A percentile compares a stretch with the other conserved stretches of the same genome.
phyloP scores from a whole-genome alignment of 495 filamentous ascomycete genomes.

The Xylaria venustula region DNA sequence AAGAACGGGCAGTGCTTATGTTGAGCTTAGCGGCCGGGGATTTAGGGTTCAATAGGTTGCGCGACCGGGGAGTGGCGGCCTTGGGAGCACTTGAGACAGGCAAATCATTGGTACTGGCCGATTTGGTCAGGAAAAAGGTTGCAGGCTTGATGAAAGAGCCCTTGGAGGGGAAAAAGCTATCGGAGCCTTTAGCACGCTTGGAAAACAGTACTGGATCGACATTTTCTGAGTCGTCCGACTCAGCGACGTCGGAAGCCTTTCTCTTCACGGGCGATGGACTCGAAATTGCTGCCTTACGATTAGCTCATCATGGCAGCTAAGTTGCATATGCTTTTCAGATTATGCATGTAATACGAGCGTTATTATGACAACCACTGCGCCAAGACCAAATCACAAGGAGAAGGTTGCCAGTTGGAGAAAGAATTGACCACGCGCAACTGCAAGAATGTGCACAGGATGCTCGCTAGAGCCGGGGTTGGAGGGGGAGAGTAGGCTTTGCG shows the following conservation, averaged over 20 bases:
- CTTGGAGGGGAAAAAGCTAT: slow-evolving; percentile 43
- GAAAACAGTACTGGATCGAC: slow-evolving; percentile 70
- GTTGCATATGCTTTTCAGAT: background rate
- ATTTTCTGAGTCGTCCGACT: slow-evolving; percentile 72
- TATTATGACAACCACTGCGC: background rate
- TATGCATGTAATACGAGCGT: background rate
- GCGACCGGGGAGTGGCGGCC: slow-evolving; percentile 41
- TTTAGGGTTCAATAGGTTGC: slow-evolving; percentile 45
- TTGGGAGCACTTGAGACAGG: slow-evolving; percentile 27
- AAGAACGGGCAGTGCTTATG: slow-evolving; percentile 35
- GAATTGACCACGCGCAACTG: background rate
- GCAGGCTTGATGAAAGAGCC: slow-evolving; percentile 49
- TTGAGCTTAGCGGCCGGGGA: slow-evolving; percentile 43
- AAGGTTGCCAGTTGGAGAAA: background rate
- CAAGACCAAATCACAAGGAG: background rate
- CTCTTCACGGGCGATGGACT: slow-evolving; percentile 38
- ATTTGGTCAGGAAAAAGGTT: slow-evolving; percentile 43
- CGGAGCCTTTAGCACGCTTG: slow-evolving; percentile 66
- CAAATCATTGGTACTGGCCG: slow-evolving; percentile 34
- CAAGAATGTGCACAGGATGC: background rate
- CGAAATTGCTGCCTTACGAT: slow-evolving; percentile 35
- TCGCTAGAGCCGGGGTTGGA: background rate
- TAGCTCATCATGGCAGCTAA: slow-evolving; percentile 15
- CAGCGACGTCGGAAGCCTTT: slow-evolving; percentile 43
- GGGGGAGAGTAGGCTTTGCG: slow-evolving; percentile 1